These are phyloP conservation scores for Trichoderma sp. DNA, from an alignment of 2,329 filamentous ascomycete species.

Conservation along the genomic window DNA sequence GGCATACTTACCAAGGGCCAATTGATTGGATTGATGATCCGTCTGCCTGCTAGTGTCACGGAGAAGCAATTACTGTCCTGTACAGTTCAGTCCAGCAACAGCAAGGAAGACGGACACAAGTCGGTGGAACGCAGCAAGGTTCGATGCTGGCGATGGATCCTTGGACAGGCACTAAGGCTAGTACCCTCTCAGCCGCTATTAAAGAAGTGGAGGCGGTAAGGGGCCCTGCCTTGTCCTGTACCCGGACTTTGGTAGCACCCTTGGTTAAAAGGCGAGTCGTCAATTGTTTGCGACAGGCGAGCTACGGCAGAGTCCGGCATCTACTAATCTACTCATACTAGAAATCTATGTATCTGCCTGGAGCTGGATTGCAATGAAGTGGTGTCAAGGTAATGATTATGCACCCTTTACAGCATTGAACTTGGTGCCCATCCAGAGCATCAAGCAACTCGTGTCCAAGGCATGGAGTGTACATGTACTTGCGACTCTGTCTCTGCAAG, in stretches of 20 bases:
- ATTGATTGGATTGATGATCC: background rate
- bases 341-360: background rate
- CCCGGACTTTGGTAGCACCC: background rate
- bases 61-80: background rate
- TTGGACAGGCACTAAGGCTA: background rate
- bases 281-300: slow-evolving; percentile 15
- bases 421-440: background rate
- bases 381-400: background rate
- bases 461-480: background rate
- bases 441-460: background rate
- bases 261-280: background rate
- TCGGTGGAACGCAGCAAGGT: background rate
- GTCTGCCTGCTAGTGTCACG: background rate
- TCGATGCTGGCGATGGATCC: background rate
- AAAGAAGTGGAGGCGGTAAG: background rate
- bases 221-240: background rate
- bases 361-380: background rate
- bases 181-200: background rate
- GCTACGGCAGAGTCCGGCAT: slow-evolving; percentile 1
- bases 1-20: background rate
- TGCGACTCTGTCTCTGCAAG: background rate
- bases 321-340: background rate
- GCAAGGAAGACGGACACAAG: background rate
- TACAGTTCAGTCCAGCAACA: background rate
- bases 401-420: background rate